These are phyloP conservation scores for Kluyveromyces lactis DNA, from an alignment of 805 yeast species.

Conservation along the genomic window DNA sequence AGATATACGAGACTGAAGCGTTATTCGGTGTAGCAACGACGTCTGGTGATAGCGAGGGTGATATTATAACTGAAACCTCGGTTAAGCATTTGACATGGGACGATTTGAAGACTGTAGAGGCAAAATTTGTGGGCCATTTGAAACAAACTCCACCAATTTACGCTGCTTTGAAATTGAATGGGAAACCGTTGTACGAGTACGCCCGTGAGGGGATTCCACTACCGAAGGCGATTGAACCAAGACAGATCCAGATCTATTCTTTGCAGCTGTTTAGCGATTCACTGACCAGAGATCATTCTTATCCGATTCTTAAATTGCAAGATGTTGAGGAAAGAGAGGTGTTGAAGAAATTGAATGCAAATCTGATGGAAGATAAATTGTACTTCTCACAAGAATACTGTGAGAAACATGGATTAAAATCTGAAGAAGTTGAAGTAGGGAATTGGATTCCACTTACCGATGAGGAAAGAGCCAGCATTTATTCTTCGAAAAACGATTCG, in stretches of 20 bases:
- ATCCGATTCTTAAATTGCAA: constrained; percentile 34
- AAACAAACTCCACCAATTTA: constrained; percentile 92
- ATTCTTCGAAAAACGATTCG: constrained; percentile 27
- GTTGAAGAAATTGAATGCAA: constrained; percentile 33
- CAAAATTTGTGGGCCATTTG: constrained; percentile 70
- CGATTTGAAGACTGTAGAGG: constrained; percentile 39
- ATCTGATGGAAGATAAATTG: constrained; percentile 55
- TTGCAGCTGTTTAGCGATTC: constrained; percentile 44
- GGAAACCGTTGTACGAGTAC: constrained; percentile 88
- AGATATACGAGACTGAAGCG: constrained; percentile 77
- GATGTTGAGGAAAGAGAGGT: constrained; percentile 19
- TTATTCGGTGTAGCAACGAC: constrained; percentile 86
- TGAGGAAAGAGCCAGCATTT: constrained; percentile 22
- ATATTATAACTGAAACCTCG: constrained; percentile 51
- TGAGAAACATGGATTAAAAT: constrained; percentile 35
- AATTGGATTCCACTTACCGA: constrained; percentile 34
- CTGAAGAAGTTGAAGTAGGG: constrained; percentile 32
- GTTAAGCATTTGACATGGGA: constrained; percentile 50
- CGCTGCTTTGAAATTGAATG: constrained; percentile 90
- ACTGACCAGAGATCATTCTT: constrained; percentile 48
- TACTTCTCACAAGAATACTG: constrained; percentile 51
- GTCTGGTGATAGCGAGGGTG: constrained; percentile 91
- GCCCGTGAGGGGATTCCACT: constrained; percentile 82
- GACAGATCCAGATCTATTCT: constrained; percentile 56
- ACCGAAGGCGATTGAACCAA: constrained; percentile 72